Evolutionary conservation across 305 asterid genomes (phyloP).

Genomic region (Fraxinus velutina): DNA sequence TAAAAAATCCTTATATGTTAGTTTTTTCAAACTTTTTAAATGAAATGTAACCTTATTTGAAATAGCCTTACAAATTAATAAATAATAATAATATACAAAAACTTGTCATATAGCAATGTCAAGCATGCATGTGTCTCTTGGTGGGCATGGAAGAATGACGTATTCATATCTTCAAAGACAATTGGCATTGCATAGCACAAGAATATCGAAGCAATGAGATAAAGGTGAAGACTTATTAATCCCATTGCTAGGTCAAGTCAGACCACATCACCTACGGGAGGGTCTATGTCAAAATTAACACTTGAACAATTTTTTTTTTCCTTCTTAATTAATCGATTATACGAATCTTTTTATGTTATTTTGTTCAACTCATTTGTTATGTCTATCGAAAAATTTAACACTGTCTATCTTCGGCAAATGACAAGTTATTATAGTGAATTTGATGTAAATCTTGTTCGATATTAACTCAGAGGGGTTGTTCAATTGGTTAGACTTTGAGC

Average conservation of each 20-base stretch:
- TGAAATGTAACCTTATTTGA: background rate
- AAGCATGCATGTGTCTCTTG: slow-evolving; percentile 26
- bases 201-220: slow-evolving; percentile 18
- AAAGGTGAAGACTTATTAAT: slow-evolving; percentile 4
- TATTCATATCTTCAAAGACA: slow-evolving; percentile 20
- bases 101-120: slow-evolving; percentile 30
- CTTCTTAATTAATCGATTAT: background rate
- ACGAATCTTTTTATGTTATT: background rate
- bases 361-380: background rate
- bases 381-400: background rate
- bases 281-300: background rate
- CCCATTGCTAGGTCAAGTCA: slow-evolving; percentile 30
- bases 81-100: slow-evolving; percentile 7
- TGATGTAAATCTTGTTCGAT: background rate
- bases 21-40: background rate
- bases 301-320: background rate
- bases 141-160: slow-evolving; percentile 34
- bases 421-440: background rate
- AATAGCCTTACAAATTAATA: background rate
- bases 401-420: background rate
- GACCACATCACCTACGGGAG: background rate
- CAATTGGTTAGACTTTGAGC: too few relatives aligned
- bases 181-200: slow-evolving; percentile 22
- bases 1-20: background rate
- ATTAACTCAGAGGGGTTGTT: background rate